A percentile compares a stretch with the other conserved stretches of the same genome.
phyloP scores from a whole-genome alignment of 2,329 filamentous ascomycete genomes.

The Xylariaceae sp. region DNA sequence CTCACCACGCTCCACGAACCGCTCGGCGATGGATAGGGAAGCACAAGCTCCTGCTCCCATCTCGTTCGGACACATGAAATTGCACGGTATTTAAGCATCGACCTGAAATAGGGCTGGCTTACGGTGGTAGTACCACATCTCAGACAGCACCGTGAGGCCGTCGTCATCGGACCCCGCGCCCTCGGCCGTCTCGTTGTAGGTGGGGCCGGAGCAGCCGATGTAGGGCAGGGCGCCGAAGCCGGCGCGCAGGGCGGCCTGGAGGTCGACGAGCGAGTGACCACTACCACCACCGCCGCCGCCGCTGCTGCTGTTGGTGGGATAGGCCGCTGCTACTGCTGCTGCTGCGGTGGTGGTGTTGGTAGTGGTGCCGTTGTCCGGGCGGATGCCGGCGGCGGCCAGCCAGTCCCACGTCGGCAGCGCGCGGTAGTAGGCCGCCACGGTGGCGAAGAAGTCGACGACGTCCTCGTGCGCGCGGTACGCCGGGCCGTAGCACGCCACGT shows the following conservation, averaged over 20 bases:
- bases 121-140: conserved; percentile 63
- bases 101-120: no score
- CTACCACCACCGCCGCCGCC: no score
- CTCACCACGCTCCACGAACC: no score
- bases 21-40: no score
- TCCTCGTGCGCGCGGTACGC: conserved; percentile 48
- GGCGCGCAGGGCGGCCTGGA: conserved; percentile 42
- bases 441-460: conserved; percentile 57
- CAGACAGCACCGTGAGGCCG: conserved; percentile 49
- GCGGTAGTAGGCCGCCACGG: conserved; percentile 49
- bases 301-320: no score
- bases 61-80: no score
- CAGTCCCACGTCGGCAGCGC: conserved; percentile 53
- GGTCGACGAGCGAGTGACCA: conserved; percentile 45
- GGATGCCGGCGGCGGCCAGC: conserved; percentile 47
- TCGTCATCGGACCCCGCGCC: conserved; percentile 47
- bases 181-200: conserved; percentile 52
- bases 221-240: conserved; percentile 50
- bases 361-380: conserved; percentile 49
- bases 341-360: no score
- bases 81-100: no score
- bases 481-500: conserved; percentile 57
- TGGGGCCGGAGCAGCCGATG: conserved; percentile 52
- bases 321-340: no score
- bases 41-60: no score